Conservation (phyloP, 495 filamentous ascomycete species). For the Neurospora terricola region DNA sequence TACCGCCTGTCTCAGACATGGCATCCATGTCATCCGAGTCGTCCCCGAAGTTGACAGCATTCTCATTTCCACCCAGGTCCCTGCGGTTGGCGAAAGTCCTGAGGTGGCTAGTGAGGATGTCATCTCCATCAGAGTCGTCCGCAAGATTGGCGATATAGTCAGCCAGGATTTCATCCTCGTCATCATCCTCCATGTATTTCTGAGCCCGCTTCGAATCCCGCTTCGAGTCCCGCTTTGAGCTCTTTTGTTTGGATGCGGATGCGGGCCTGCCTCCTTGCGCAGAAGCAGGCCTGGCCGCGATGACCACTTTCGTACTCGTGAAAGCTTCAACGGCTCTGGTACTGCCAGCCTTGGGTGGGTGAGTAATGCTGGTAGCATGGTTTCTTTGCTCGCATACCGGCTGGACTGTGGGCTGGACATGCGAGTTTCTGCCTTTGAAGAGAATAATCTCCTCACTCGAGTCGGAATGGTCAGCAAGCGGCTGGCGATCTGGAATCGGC, state of each 20-base stretch:
- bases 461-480: constrained; percentile 35
- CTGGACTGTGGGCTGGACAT: constrained; percentile 4
- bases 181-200: constrained; percentile 10
- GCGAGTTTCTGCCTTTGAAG: constrained; percentile 44
- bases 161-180: constrained; percentile 46
- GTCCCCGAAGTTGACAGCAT: constrained; percentile 15
- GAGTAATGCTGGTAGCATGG: neutral
- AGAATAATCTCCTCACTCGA: constrained; percentile 60
- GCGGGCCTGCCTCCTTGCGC: neutral
- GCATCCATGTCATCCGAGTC: constrained; percentile 13
- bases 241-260: neutral
- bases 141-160: constrained; percentile 75
- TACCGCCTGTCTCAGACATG: constrained; percentile 7
- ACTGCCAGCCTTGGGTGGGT: neutral
- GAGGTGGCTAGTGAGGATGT: constrained; percentile 12
- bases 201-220: neutral
- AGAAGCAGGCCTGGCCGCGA: neutral
- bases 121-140: constrained; percentile 23
- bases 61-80: constrained; percentile 39
- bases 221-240: neutral
- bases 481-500: constrained; percentile 11
- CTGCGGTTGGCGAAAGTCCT: constrained; percentile 23
- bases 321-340: neutral
- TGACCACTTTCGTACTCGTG: neutral
- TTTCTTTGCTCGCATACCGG: neutral